Base-by-base conservation (phyloP, 2,329 filamentous ascomycete genomes). In the Chrysosporium keratinophilum region DNA sequence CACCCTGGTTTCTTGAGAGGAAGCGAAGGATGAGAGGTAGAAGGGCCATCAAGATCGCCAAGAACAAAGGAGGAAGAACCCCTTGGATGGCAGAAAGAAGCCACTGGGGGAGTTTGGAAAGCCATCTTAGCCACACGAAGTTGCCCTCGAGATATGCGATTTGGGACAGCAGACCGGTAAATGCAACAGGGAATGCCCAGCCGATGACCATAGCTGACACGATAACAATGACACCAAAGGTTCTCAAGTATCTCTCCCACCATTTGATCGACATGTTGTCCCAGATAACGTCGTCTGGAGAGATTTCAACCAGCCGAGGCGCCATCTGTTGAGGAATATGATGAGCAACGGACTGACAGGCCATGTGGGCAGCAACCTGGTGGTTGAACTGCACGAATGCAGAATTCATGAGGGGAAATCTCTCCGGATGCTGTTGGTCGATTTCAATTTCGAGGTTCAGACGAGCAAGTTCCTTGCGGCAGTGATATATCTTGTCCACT, bases 321-420 rank as follows among this genome's bases (percentile, higher is more conserved):
- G 88, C 80, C 93, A 98, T 98, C 44, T 95, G 87, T 62, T 87
- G 87, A 1, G 93, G 93, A 0, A 95, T 70, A 63, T 98, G 93
- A 66, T 97, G 89, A 39, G 86, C 89, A 44, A 94, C 78, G 46
- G 88, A 83, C 67, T 98, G 93, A 66, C 89, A 96, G 55, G 91
- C 93, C 93, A 98, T 97, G 64, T 98, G 93, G 0, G 93, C 93
- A 5, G 91, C 90, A 1, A 96, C 87, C 67, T 98, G 93, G 65
- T 96, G 86, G 64, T 98, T 95, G 77, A 98, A 98, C 66, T 98
- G 93, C 57, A 98, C 89, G 62, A 98, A 98, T 0, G 93, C 93
- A 0, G 91, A 95, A 63, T 87, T 95, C 89, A 96, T 94, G 45
- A 90, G 72, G 0, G 91, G 90, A 58, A 88, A 97, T 3, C 84